Conservation (phyloP, 192 early-diverging fungal species). For the Dissophora globulifera region DNA sequence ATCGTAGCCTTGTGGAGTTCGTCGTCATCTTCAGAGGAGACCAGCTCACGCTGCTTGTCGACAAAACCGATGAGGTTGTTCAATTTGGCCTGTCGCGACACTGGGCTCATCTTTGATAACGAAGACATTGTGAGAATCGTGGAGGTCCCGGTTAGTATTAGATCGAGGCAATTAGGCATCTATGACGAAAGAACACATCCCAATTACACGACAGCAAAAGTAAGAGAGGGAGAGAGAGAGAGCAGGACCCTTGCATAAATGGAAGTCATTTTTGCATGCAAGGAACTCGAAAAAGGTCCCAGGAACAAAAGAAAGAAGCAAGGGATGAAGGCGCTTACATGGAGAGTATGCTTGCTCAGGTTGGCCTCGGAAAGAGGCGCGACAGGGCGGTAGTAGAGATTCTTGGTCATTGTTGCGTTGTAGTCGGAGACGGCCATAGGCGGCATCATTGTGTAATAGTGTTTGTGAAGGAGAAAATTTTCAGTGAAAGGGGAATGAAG, state of each 20-base stretch:
- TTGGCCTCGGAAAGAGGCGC: slow-evolving; percentile 42
- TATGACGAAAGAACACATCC: too few species aligned
- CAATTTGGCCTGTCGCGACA: slow-evolving; percentile 42
- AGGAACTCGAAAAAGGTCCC: too few species aligned
- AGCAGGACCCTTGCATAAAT: too few species aligned
- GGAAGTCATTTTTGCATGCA: too few species aligned
- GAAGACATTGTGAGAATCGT: too few species aligned
- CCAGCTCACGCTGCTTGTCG: slow-evolving; percentile 36
- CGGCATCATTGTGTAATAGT: too few species aligned
- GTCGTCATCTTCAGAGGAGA: slow-evolving; percentile 37
- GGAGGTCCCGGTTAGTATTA: too few species aligned
- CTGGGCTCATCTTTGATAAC: slow-evolving; percentile 28
- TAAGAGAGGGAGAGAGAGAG: not conserved
- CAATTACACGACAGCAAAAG: not conserved
- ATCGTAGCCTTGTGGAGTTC: too few species aligned
- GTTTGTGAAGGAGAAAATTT: not conserved
- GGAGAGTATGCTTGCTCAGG: slow-evolving; percentile 40
- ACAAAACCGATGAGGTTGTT: slow-evolving; percentile 39
- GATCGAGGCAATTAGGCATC: not conserved
- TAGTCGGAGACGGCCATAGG: too few species aligned
- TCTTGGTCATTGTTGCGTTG: slow-evolving; percentile 19
- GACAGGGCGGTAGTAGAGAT: slow-evolving; percentile 18
- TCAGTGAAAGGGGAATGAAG: too few species aligned
- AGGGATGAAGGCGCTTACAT: slow-evolving; percentile 13
- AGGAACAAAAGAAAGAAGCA: slow-evolving; percentile 1